phyloP scores from a whole-genome alignment of 805 yeast species.

The Candida cerambycidarum region DNA sequence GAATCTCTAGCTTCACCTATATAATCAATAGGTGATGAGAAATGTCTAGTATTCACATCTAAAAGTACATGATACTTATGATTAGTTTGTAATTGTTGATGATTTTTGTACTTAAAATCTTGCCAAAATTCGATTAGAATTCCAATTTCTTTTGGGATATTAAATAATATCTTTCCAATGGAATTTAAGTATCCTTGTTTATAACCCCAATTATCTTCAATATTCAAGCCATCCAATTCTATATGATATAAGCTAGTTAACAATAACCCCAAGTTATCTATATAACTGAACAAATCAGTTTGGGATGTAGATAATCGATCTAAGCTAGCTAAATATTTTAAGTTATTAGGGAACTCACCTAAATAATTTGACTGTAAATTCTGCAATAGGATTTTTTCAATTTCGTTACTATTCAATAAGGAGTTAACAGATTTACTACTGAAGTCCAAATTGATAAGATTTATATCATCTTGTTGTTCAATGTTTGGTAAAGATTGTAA shows the following conservation, averaged over 20 bases:
- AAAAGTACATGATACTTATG: constrained; percentile 22
- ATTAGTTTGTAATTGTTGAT: constrained; percentile 20
- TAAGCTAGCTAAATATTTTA: constrained; percentile 35
- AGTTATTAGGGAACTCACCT: constrained; percentile 33
- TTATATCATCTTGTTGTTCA: constrained; percentile 13
- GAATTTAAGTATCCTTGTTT: constrained; percentile 22
- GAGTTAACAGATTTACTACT: constrained; percentile 19
- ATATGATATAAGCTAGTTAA: constrained; percentile 24
- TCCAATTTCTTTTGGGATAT: constrained; percentile 31
- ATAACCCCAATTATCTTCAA: constrained; percentile 19
- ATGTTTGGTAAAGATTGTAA: constrained; percentile 1
- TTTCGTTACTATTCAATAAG: constrained; percentile 15
- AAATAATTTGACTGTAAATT: constrained; percentile 24
- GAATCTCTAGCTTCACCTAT: constrained; percentile 19
- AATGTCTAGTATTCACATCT: constrained; percentile 18
- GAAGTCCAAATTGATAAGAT: constrained; percentile 16
- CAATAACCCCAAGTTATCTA: constrained; percentile 31
- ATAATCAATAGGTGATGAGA: constrained; percentile 19
- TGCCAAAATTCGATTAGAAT: constrained; percentile 38
- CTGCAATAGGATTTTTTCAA: constrained; percentile 27
- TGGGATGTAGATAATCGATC: constrained; percentile 33
- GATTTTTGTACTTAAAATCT: constrained; percentile 29
- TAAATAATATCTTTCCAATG: constrained; percentile 29
- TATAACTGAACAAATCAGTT: constrained; percentile 29
- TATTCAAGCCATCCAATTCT: constrained; percentile 17